These are phyloP conservation scores for Cutaneotrichosporon mucoides DNA, from an alignment of 1,284 basidiomycete species.

Conservation along the genomic window DNA sequence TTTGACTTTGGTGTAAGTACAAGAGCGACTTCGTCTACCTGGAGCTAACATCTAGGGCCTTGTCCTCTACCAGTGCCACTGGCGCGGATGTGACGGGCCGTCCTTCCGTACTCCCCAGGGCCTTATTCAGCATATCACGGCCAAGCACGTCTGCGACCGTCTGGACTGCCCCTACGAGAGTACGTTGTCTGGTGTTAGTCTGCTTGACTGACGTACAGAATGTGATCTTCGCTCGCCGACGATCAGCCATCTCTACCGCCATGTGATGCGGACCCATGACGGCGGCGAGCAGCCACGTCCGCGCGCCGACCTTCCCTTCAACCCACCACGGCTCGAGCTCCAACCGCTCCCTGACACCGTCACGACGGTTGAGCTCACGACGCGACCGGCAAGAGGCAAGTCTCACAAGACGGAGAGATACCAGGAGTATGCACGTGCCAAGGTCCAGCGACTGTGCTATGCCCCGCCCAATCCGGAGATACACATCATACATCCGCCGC, in stretches of 20 bases:
- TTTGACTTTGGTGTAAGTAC: constrained; percentile 21
- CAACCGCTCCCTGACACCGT: constrained; percentile 15
- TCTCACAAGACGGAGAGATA: constrained; percentile 9
- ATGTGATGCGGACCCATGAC: constrained; percentile 29
- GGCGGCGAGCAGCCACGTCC: constrained; percentile 16
- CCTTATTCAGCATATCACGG: constrained; percentile 33
- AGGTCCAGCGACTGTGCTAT: constrained; percentile 25
- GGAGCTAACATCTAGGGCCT: not conserved
- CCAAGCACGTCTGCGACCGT: constrained; percentile 28
- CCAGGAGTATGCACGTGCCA: constrained; percentile 16
- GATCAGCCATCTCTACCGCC: constrained; percentile 28
- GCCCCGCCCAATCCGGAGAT: constrained; percentile 29
- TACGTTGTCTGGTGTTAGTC: not conserved
- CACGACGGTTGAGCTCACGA: constrained; percentile 30
- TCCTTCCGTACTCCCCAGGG: constrained; percentile 23
- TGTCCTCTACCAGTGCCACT: constrained; percentile 27
- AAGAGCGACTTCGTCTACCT: too few species aligned
- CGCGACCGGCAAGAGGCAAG: constrained; percentile 16
- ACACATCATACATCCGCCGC: constrained; percentile 27
- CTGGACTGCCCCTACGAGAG: constrained; percentile 30
- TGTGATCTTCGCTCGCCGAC: constrained; percentile 28
- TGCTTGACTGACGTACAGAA: not conserved
- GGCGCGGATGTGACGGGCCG: constrained; percentile 32
- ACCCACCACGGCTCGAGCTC: not conserved
- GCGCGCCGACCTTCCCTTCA: constrained; percentile 20